Evolutionary conservation across 192 early-diverging fungal species (phyloP), one percentile per base, ranked within the genome.

Genomic region (Dimargaris cristalligena): DNA sequence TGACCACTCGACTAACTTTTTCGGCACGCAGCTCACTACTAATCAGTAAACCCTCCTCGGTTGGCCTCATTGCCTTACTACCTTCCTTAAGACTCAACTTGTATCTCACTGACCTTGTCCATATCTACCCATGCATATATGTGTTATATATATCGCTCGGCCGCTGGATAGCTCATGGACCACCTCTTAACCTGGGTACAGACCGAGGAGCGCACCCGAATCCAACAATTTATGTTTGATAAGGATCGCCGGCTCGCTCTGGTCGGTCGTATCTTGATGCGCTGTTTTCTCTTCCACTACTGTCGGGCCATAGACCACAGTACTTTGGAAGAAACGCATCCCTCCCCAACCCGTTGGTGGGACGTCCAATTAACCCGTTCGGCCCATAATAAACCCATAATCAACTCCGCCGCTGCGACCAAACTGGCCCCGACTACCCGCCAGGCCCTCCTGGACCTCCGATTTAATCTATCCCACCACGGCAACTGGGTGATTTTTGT

Each of bases 391-490:
- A 56, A 56, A 33, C 54, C 54, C 2, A 33, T 33, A 29, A 3
- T 56, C 4, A 33, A 56, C 31, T n/a, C 30, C 2, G 31, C 26
- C 20, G 14, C 54, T 33, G 34, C 54, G 31, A 56, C 4, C 31
- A 56, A 28, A 14, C 4, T 22, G 23, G 9, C 47, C 23, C 23
- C 4, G 47, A 14, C 9, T 48, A 4, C 4, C 47, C 47, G 23
- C 38, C 6, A 6, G 9, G 30, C 16, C 14, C 32, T 33, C 14
- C 9, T 20, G 9, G 13, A 29, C 29, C 31, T 66, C 23, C 34
- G 4, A 3, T 70, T 72, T 52, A 72, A 72, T 51, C 22, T 65
- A 22, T 72, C 70, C 20, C 70, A 72, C 47, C 70, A 72, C 50
- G 70, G 66, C 1, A 49, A 61, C 59, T 72, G 63, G 63, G 66